Percentiles rank a stretch among this genome's conserved stretches.
Evolutionary conservation across 306 rosid species (phyloP).

Genomic region (Dryas octopetala): DNA sequence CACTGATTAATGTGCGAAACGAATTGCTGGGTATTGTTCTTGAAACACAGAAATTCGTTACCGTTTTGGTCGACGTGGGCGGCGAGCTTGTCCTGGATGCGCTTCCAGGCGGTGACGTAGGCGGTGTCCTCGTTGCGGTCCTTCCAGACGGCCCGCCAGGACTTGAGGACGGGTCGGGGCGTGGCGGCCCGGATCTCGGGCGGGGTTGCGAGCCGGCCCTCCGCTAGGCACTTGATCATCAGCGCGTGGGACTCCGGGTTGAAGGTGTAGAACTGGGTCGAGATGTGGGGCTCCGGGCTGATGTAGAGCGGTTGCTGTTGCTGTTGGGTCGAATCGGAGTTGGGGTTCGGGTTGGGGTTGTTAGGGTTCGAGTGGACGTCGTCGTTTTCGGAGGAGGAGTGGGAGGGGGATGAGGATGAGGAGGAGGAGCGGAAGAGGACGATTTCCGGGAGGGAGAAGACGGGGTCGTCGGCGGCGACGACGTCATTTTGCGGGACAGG

Average conservation of each 20-base stretch:
- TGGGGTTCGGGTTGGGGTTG: conserved; percentile 21
- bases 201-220: conserved; percentile 71
- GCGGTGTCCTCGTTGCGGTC: conserved; percentile 99
- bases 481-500: conserved; percentile 28
- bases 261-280: conserved; percentile 95
- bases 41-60: conserved; percentile 81
- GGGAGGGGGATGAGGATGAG: conserved; percentile 37
- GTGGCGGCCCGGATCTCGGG: conserved; percentile 88
- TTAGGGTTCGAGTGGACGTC: conserved; percentile 32
- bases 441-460: conserved; percentile 58
- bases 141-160: conserved; percentile 99
- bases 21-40: conserved; percentile 85
- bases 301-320: conserved; percentile 39
- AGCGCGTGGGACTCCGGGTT: conserved; percentile 79
- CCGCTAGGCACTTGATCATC: conserved; percentile 85
- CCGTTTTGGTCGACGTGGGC: conserved; percentile 58
- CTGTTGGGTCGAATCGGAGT: conserved; percentile 12
- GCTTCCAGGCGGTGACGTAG: conserved; percentile 90
- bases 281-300: conserved; percentile 83
- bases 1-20: conserved; percentile 85
- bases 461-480: conserved; percentile 22
- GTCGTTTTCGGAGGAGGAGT: conserved; percentile 41
- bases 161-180: conserved; percentile 68
- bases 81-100: conserved; percentile 91
- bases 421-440: conserved; percentile 67